phyloP scores from a whole-genome alignment of 2,329 filamentous ascomycete species.

The Talaromyces pinophilus region DNA sequence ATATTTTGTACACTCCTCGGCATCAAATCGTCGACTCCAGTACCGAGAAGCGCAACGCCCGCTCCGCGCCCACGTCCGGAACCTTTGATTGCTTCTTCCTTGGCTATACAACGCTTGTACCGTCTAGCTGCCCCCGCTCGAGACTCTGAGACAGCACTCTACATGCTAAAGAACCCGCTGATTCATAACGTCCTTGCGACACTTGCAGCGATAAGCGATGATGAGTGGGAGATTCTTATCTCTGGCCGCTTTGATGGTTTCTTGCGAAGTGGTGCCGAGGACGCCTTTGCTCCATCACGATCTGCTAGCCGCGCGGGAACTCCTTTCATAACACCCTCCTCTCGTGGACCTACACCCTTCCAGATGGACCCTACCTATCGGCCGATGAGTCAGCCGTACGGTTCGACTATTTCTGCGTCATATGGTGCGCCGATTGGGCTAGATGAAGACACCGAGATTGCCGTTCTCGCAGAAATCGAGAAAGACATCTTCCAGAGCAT shows the following conservation, averaged over 20 bases:
- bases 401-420: conserved; percentile 52
- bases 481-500: conserved; percentile 91
- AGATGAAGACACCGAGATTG: conserved; percentile 92
- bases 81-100: conserved; percentile 71
- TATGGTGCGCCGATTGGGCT: conserved; percentile 77
- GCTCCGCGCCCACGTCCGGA: conserved; percentile 66
- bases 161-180: conserved; percentile 76
- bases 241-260: conserved; percentile 96
- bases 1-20: conserved; percentile 79
- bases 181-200: conserved; percentile 87
- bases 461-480: conserved; percentile 85
- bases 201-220: conserved; percentile 79
- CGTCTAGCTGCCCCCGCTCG: conserved; percentile 71
- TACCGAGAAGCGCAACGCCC: conserved; percentile 64
- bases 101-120: conserved; percentile 83
- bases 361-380: conserved; percentile 44
- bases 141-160: conserved; percentile 83
- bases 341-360: conserved; percentile 37
- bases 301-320: conserved; percentile 45
- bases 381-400: conserved; percentile 43
- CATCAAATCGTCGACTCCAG: conserved; percentile 58
- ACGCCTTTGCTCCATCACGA: conserved; percentile 37
- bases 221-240: conserved; percentile 95
- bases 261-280: conserved; percentile 86
- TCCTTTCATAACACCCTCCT: conserved; percentile 37